These are phyloP conservation scores for Globisporangium orthogonon DNA, from an alignment of 352 stramenopile genomes.

Conservation along the genomic window DNA sequence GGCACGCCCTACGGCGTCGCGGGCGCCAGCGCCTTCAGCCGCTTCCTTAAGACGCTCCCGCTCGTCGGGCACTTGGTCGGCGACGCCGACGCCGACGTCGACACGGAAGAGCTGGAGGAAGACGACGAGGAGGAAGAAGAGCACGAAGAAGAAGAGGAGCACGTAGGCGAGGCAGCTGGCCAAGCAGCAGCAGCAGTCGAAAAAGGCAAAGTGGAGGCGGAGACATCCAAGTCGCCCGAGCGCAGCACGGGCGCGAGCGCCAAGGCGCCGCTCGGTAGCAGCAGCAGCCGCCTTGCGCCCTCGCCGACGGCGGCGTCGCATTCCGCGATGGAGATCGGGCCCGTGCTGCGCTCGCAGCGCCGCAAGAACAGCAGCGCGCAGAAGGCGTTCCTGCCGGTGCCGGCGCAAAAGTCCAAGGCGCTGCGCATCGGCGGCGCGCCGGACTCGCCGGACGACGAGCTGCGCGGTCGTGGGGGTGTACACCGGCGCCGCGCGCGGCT, in stretches of 20 bases:
- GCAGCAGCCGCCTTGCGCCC: not conserved
- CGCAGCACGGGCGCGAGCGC: conserved; percentile 1
- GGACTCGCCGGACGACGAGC: conserved; percentile 15
- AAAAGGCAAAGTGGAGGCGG: not conserved
- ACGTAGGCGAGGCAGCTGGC: conserved; percentile 4
- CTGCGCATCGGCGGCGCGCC: conserved; percentile 21
- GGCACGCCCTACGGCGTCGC: conserved; percentile 29
- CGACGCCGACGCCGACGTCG: conserved; percentile 24
- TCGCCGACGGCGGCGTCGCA: conserved; percentile 3
- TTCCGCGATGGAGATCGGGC: conserved; percentile 24
- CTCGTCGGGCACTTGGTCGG: conserved; percentile 47
- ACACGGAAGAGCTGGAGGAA: conserved; percentile 18
- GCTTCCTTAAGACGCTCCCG: conserved; percentile 59
- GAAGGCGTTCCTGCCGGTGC: conserved; percentile 32
- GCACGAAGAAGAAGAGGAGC: conserved; percentile 16
- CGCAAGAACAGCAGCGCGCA: conserved; percentile 37
- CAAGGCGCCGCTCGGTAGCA: conserved; percentile 2
- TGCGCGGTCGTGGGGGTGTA: not conserved
- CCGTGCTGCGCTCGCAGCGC: conserved; percentile 20
- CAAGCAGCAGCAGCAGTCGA: conserved; percentile 6
- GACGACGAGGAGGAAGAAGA: conserved; percentile 3
- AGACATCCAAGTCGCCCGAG: not conserved
- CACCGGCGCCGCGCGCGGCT: conserved; percentile 11
- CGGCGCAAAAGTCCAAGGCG: conserved; percentile 43
- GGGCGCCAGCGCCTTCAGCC: conserved; percentile 32